These are phyloP conservation scores for Sugiyamaella smithiae DNA, from an alignment of 805 yeast species.

Conservation along the genomic window DNA sequence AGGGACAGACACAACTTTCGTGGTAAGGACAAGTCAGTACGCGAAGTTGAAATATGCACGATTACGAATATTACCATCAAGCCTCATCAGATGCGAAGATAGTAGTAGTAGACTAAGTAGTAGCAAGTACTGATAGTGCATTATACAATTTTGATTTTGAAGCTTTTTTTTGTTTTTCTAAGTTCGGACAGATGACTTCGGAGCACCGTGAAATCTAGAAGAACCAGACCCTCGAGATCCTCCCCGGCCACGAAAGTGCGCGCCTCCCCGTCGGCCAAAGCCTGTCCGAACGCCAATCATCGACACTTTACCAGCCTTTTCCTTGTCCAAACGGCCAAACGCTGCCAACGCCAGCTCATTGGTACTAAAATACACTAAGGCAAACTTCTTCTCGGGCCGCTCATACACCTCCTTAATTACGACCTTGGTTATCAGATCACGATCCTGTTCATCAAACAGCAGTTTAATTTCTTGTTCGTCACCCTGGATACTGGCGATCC, in stretches of 20 bases:
- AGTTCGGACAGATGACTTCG: too few species aligned
- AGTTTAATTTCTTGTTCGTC: conserved; percentile 32
- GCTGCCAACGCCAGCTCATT: conserved; percentile 37
- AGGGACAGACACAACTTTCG: too few species aligned
- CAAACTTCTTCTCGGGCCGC: conserved; percentile 34
- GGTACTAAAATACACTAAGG: conserved; percentile 37
- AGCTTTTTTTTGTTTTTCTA: too few species aligned
- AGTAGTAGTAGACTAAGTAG: too few species aligned
- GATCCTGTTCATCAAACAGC: conserved; percentile 35
- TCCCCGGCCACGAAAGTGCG: conserved; percentile 10
- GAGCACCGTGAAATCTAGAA: too few species aligned
- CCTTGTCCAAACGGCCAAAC: conserved; percentile 34
- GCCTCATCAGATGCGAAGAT: too few species aligned
- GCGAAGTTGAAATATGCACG: too few species aligned
- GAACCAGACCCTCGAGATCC: conserved; percentile 6
- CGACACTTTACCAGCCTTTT: conserved; percentile 31
- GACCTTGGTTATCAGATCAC: conserved; percentile 31
- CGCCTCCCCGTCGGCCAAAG: not conserved
- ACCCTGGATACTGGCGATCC: conserved; percentile 39
- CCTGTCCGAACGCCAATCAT: conserved; percentile 18
- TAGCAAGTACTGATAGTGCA: too few species aligned
- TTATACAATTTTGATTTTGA: too few species aligned
- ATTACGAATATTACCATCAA: too few species aligned
- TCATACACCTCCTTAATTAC: conserved; percentile 26
- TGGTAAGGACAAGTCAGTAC: too few species aligned